A percentile compares a stretch with the other conserved stretches of the same genome.
Conservation (phyloP, 768 basidiomycete genomes). For the Pleurotus eryngii region DNA sequence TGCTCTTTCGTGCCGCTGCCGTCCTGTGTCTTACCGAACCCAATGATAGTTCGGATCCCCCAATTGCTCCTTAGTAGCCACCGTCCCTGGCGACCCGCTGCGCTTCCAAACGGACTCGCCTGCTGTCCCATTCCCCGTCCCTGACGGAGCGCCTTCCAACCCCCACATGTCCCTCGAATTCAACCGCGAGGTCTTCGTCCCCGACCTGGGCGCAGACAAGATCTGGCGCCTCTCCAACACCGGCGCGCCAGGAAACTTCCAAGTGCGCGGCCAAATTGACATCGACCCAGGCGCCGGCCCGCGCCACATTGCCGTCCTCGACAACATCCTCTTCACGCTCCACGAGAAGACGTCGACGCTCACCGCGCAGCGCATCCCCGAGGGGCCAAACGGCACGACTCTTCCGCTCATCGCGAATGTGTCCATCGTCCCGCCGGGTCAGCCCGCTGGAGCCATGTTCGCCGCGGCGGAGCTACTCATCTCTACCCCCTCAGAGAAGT, state of each 20-base stretch:
- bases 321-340: constrained; percentile 46
- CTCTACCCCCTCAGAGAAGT: constrained; percentile 35
- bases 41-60: constrained; percentile 33
- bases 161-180: constrained; percentile 61
- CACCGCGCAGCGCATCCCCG: constrained; percentile 47
- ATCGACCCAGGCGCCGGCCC: constrained; percentile 56
- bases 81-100: constrained; percentile 35
- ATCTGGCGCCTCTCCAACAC: constrained; percentile 56
- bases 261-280: constrained; percentile 52
- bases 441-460: constrained; percentile 37
- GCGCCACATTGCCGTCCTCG: constrained; percentile 50
- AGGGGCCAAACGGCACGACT: constrained; percentile 45
- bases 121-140: constrained; percentile 46
- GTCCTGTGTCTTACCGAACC: not conserved
- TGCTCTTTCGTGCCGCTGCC: not conserved
- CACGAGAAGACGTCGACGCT: constrained; percentile 53
- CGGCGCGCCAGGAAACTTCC: constrained; percentile 40
- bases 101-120: constrained; percentile 32
- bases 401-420: constrained; percentile 41
- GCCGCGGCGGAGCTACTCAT: constrained; percentile 55
- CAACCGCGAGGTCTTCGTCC: constrained; percentile 51
- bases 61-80: constrained; percentile 31
- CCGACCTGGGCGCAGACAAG: constrained; percentile 62
- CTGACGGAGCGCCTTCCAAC: constrained; percentile 40
- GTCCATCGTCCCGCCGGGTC: constrained; percentile 38